Evolutionary conservation across 345 rosid species (phyloP), one percentile per base, ranked within the genome.

Genomic region (Hirschfeldia incana): DNA sequence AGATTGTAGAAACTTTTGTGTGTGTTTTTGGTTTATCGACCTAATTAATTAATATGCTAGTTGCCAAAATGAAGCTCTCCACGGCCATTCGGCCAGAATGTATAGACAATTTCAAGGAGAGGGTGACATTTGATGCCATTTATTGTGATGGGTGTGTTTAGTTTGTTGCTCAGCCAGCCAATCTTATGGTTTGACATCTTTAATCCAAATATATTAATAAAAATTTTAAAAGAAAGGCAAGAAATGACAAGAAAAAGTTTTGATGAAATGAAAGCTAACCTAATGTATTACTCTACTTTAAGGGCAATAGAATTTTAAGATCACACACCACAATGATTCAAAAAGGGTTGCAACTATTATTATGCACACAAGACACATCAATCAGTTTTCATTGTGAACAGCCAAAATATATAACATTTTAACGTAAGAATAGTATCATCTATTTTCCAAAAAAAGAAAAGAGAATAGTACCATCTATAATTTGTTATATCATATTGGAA

Each of bases 61-160:
- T 49, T 62, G 69, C 51, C 37, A 69, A 60, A 69, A 33, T 58
- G 10, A 58, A 15, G 10, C 62, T 61, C 62, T 61, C 29, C 29
- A 69, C 37, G 64, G 36, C 36, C 28, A 60, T 28, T 60, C 37
- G 64, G 27, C 29, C 28, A 44, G 29, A 44, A 68, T 68, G 61
- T 76, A 76, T 33, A 9, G 75, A 69, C 65, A 49, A 70, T 70
- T 49, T 39, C 57, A 63, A 70, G 57, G 26, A 65, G 37, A 70
- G 4, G n/a, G 30, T 70, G 58, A 28, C 39, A 4, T 46, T 64
- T 53, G 59, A 34, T 63, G 65, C n/a, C 76, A 70, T 77, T 77
- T 77, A 70, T 59, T 77, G 59, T 70, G 66, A 70, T 64, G 76
- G 11, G 6, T 70, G 65, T 57, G 1, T 78, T 72, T 78, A 72